These are phyloP conservation scores for Cercospora sesami DNA, from an alignment of 2,329 filamentous ascomycete genomes.

Conservation along the genomic window DNA sequence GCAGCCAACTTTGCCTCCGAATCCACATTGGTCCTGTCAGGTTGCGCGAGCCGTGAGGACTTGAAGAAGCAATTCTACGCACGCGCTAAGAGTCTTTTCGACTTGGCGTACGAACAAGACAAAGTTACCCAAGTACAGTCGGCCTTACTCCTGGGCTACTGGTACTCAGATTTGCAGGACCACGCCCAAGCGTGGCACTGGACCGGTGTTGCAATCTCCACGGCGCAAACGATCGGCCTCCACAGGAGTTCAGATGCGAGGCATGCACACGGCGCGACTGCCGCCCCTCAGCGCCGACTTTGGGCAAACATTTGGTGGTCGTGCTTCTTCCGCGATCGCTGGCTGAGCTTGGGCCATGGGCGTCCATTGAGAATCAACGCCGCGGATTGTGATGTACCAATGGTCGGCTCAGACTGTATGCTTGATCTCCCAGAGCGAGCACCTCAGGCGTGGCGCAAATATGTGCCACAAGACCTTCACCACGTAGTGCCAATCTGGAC, in stretches of 20 bases:
- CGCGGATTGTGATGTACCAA: slow-evolving; percentile 20
- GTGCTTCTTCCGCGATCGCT: slow-evolving; percentile 23
- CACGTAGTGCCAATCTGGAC: slow-evolving; percentile 19
- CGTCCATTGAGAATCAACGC: slow-evolving; percentile 20
- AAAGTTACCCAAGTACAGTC: slow-evolving; percentile 19
- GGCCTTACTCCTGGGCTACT: slow-evolving; percentile 17
- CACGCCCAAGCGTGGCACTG: slow-evolving; percentile 25
- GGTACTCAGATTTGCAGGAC: slow-evolving; percentile 20
- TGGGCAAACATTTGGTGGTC: slow-evolving; percentile 23
- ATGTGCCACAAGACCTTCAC: slow-evolving; percentile 12
- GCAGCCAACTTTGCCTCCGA: slow-evolving; percentile 17
- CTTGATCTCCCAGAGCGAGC: slow-evolving; percentile 16
- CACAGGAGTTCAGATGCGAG: slow-evolving; percentile 17
- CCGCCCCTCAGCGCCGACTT: slow-evolving; percentile 7
- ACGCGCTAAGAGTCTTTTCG: slow-evolving; percentile 22
- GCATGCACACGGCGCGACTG: not conserved
- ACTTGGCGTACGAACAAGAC: slow-evolving; percentile 19
- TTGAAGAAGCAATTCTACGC: slow-evolving; percentile 18
- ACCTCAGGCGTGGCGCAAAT: slow-evolving; percentile 9
- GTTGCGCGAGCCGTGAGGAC: slow-evolving; percentile 12
- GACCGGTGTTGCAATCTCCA: slow-evolving; percentile 21
- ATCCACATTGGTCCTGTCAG: slow-evolving; percentile 7
- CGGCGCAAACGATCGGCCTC: slow-evolving; percentile 19
- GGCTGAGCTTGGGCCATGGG: slow-evolving; percentile 19
- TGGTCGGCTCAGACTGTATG: slow-evolving; percentile 16